Base-by-base conservation (phyloP, 83 land plant genomes). In the Diphasiastrum complanatum region DNA sequence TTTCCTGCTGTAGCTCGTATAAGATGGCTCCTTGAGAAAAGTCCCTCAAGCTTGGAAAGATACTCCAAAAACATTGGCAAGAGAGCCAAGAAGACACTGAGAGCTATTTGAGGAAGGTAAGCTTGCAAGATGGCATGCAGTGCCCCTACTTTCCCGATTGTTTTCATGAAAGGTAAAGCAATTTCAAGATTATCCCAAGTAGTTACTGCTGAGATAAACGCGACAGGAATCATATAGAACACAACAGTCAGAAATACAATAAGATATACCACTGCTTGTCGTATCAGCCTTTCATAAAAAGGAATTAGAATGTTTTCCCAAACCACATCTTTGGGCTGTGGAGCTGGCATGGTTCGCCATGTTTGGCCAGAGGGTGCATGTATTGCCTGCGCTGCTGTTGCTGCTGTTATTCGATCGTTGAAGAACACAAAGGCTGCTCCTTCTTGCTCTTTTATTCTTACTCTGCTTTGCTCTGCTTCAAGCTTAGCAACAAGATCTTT, bases 191-290 rank as follows among this genome's bases (percentile, higher is more conserved):
- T 85, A 0, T 60, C 63, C 45, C 87, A 65, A 2, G 95, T 82
- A 25, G 91, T 85, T 34, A 92, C 37, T 10, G 85, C 87, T 27
- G 97, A 82, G 29, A 92, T 62, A 0, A 72, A 32, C 2, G 75
- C 67, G 29, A 88, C 83, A 1, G 97, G 97, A 46, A 92, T 83
- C 91, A 87, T 88, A 77, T 83, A 92, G 66, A 88, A 87, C 28
- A 83, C 26, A 12, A 92, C 67, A 16, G 77, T 77, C 25, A 92
- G 33, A 23, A 74, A 68, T 27, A 85, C 89, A 52, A 92, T 38
- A 32, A 36, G 33, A 65, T 87, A 87, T 5, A 91, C 75, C 5
- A 65, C 36, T 40, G 72, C 63, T 46, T 73, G 69, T 20, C 96
- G 64, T 4, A 73, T 59, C 33, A 68, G 59, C 5, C 49, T 20